Percentiles rank a stretch among this genome's conserved stretches.
phyloP scores from a whole-genome alignment of 192 early-diverging fungal species.

The Backusella luteola region DNA sequence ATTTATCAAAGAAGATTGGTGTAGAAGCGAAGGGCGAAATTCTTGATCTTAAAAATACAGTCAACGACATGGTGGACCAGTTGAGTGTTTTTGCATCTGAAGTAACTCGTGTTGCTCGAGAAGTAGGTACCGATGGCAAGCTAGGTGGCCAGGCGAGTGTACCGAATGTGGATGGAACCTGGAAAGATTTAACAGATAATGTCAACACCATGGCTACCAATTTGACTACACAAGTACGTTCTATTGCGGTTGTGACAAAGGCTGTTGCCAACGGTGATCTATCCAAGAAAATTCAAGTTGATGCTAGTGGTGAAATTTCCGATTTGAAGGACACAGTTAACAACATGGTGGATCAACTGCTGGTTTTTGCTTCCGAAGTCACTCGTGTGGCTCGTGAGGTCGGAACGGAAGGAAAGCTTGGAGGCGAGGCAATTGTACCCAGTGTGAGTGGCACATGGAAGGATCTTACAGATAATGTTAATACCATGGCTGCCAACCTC shows the following conservation, averaged over 20 bases:
- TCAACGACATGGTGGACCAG: slow-evolving; percentile 63
- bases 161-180: slow-evolving; percentile 66
- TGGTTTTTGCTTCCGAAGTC: slow-evolving; percentile 56
- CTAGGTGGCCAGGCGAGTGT: slow-evolving; percentile 76
- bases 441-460: slow-evolving; percentile 52
- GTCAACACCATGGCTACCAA: slow-evolving; percentile 66
- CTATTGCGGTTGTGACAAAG: slow-evolving; percentile 61
- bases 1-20: slow-evolving; percentile 49
- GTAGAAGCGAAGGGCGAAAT: slow-evolving; percentile 55
- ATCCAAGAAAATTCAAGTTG: slow-evolving; percentile 59
- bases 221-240: slow-evolving; percentile 64
- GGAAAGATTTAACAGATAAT: slow-evolving; percentile 72
- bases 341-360: slow-evolving; percentile 74
- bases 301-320: slow-evolving; percentile 64
- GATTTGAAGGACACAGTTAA: slow-evolving; percentile 74
- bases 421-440: slow-evolving; percentile 50
- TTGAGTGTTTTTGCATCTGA: slow-evolving; percentile 58
- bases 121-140: slow-evolving; percentile 70
- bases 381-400: slow-evolving; percentile 37
- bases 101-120: slow-evolving; percentile 59
- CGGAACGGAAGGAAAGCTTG: slow-evolving; percentile 50
- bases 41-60: slow-evolving; percentile 55
- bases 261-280: slow-evolving; percentile 58
- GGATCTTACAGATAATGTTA: slow-evolving; percentile 58
- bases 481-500: slow-evolving; percentile 57